phyloP scores from a whole-genome alignment of 805 yeast species.

The Saturnispora galanensis region DNA sequence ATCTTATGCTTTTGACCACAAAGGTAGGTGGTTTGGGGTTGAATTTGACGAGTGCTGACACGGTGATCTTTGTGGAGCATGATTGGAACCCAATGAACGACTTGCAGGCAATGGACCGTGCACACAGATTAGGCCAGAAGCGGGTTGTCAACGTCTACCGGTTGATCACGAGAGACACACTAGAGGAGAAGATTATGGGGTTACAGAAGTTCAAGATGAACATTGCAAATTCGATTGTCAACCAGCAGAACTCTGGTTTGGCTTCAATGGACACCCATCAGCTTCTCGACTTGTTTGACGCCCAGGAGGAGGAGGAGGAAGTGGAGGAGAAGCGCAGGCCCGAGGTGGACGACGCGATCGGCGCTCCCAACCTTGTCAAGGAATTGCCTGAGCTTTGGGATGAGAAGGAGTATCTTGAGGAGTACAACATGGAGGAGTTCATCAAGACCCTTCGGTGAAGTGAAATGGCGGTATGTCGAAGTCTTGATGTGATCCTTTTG shows the following conservation, averaged over 20 bases:
- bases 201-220: constrained; percentile 95
- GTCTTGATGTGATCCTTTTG: no score
- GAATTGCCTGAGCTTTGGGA: constrained; percentile 95
- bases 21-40: constrained; percentile 99
- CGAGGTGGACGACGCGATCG: constrained; percentile 16
- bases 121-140: constrained; percentile 95
- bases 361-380: constrained; percentile 36
- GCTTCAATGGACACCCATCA: constrained; percentile 96
- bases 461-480: not conserved
- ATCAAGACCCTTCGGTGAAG: constrained; percentile 53
- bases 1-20: constrained; percentile 81
- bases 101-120: constrained; percentile 98
- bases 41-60: constrained; percentile 96
- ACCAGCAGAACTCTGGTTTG: constrained; percentile 94
- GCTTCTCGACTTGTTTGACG: constrained; percentile 77
- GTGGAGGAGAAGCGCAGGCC: constrained; percentile 22
- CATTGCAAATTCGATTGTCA: constrained; percentile 90
- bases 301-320: constrained; percentile 33
- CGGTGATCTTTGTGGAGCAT: constrained; percentile 97
- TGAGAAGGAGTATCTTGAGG: constrained; percentile 91
- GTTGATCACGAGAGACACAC: constrained; percentile 81
- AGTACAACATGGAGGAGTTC: constrained; percentile 87
- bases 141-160: constrained; percentile 96
- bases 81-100: constrained; percentile 99
- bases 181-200: constrained; percentile 98